Percentiles rank a stretch among this genome's conserved stretches.
phyloP scores from a whole-genome alignment of 2,329 filamentous ascomycete species.

The Colletotrichum endophyticum region DNA sequence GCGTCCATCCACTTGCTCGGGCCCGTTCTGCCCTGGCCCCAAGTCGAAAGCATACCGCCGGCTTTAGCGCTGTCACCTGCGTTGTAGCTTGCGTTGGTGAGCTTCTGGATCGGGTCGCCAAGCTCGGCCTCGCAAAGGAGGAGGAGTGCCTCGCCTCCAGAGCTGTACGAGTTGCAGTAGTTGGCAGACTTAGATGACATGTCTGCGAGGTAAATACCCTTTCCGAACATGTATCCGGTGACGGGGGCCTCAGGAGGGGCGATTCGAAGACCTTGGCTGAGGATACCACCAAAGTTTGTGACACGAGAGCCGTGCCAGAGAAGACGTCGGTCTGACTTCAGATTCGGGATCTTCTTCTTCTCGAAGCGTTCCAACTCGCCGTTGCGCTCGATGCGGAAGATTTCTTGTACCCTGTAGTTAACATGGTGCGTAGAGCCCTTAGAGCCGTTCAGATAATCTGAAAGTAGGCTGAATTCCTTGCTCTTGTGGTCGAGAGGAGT shows the following conservation, averaged over 20 bases:
- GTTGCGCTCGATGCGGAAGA: constrained; percentile 81
- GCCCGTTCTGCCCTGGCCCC: constrained; percentile 69
- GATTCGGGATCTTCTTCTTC: constrained; percentile 55
- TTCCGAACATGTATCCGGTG: constrained; percentile 86
- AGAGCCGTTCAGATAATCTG: constrained; percentile 70
- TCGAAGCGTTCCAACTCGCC: constrained; percentile 76
- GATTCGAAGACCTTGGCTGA: constrained; percentile 87
- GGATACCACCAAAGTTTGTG: constrained; percentile 87
- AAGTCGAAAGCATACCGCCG: constrained; percentile 69
- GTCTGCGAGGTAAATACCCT: constrained; percentile 87
- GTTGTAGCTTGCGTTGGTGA: constrained; percentile 60
- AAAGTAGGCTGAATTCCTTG: constrained; percentile 69
- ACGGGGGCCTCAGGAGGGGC: constrained; percentile 84
- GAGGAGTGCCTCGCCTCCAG: constrained; percentile 74
- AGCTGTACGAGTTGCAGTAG: constrained; percentile 70
- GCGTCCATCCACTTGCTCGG: constrained; percentile 81
- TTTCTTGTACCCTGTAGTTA: constrained; percentile 68
- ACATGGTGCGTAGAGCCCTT: constrained; percentile 70
- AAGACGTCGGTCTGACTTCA: constrained; percentile 71
- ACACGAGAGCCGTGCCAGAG: constrained; percentile 87
- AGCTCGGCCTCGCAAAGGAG: constrained; percentile 83
- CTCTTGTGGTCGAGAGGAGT: constrained; percentile 64
- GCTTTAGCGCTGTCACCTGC: constrained; percentile 69
- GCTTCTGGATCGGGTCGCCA: constrained; percentile 73
- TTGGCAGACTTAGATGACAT: constrained; percentile 83